These are phyloP conservation scores for Paecilomyces niveus DNA, from an alignment of 2,329 filamentous ascomycete species.

Conservation along the genomic window DNA sequence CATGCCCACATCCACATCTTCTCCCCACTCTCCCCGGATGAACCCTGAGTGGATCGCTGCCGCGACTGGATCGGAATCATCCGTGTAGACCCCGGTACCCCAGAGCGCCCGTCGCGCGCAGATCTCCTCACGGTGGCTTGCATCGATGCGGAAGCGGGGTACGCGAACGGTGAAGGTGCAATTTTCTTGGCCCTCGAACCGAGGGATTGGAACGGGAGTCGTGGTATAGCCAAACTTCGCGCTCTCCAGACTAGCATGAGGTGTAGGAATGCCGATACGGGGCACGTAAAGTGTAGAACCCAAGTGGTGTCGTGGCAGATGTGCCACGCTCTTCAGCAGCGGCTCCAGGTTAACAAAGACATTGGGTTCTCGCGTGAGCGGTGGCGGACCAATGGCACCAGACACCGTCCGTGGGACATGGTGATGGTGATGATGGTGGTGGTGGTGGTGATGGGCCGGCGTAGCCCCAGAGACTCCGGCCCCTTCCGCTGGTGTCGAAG, in stretches of 20 bases:
- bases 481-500: constrained; percentile 21
- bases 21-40: constrained; percentile 80
- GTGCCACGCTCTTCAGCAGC: constrained; percentile 64
- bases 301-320: constrained; percentile 69
- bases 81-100: constrained; percentile 92
- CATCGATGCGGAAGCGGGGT: constrained; percentile 66
- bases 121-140: constrained; percentile 70
- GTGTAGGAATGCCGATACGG: constrained; percentile 46
- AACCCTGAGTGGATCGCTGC: constrained; percentile 91
- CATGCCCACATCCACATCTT: constrained; percentile 65
- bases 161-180: constrained; percentile 87
- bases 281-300: constrained; percentile 78
- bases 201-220: constrained; percentile 65
- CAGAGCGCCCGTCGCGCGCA: constrained; percentile 74
- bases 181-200: constrained; percentile 72
- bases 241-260: constrained; percentile 34
- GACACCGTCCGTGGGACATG: constrained; percentile 22
- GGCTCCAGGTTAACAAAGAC: constrained; percentile 61
- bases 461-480: constrained; percentile 6
- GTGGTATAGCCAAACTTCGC: constrained; percentile 52
- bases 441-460: constrained; percentile 28
- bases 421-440: constrained; percentile 41
- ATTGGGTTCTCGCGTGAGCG: constrained; percentile 51
- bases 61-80: constrained; percentile 88
- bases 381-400: constrained; percentile 13